Conservation (phyloP, 768 basidiomycete genomes). For the Mycena vulgaris region DNA sequence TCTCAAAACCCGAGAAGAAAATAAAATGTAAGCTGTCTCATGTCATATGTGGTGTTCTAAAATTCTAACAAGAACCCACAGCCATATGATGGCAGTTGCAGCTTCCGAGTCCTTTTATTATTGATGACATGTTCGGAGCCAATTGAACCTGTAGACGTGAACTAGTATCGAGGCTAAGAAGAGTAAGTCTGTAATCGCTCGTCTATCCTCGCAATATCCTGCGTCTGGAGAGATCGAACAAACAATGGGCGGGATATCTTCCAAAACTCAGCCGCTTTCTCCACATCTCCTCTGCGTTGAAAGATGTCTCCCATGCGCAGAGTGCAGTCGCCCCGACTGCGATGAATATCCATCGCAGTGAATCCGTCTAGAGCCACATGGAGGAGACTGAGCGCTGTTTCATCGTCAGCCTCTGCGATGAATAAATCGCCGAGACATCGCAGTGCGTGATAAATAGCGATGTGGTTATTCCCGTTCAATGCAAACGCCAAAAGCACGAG, state of each 20-base stretch:
- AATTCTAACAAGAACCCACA: no score
- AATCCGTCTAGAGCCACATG: background rate
- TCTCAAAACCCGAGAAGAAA: background rate
- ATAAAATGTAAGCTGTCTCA: background rate
- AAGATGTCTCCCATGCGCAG: background rate
- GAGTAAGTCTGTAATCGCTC: slow-evolving; percentile 5
- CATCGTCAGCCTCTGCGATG: background rate
- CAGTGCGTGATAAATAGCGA: slow-evolving; percentile 14
- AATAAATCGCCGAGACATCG: slow-evolving; percentile 28
- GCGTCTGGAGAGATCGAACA: background rate
- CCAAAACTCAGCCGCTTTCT: background rate
- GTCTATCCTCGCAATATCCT: slow-evolving; percentile 2
- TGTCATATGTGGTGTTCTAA: no score
- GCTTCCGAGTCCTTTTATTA: no score
- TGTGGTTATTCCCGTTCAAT: slow-evolving; percentile 6
- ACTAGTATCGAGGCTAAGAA: background rate
- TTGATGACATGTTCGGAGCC: no score
- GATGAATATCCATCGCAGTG: slow-evolving; percentile 6
- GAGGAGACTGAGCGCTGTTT: slow-evolving; percentile 1
- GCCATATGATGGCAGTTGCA: no score
- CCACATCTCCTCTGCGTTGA: background rate
- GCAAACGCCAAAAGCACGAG: slow-evolving; percentile 22
- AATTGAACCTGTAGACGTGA: no score
- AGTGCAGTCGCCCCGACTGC: background rate
- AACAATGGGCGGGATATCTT: background rate